Conservation (phyloP, 768 basidiomycete species). For the Leucocoprinus sp. region DNA sequence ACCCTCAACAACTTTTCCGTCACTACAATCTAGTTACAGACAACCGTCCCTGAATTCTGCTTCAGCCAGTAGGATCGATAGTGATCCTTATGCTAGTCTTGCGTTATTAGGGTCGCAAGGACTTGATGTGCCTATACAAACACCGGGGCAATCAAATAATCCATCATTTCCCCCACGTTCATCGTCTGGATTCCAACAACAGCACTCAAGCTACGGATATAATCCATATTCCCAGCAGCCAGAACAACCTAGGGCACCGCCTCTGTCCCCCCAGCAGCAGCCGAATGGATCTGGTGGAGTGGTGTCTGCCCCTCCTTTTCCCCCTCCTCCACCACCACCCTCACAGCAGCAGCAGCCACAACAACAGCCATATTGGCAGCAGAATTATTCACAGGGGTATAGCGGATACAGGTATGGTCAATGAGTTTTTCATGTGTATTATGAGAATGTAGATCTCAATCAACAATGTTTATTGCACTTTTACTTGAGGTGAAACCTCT, state of each 20-base stretch:
- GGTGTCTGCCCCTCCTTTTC: conserved; percentile 14
- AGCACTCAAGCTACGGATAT: conserved; percentile 15
- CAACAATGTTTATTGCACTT: too few species aligned
- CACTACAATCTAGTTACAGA: conserved; percentile 18
- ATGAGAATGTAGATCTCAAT: background rate
- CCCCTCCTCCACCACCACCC: conserved; percentile 16
- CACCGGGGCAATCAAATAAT: conserved; percentile 5
- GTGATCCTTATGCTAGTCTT: conserved; percentile 32
- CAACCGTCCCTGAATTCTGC: conserved; percentile 15
- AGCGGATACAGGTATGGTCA: conserved; percentile 13
- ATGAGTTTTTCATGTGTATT: background rate
- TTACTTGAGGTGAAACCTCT: background rate
- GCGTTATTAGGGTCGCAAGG: conserved; percentile 22
- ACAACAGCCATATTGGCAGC: conserved; percentile 13
- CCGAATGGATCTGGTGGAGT: too few species aligned
- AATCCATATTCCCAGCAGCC: conserved; percentile 12
- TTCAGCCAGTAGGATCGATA: conserved; percentile 14
- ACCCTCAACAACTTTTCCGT: conserved; percentile 8
- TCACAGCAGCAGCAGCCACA: conserved; percentile 13
- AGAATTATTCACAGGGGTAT: conserved; percentile 20
- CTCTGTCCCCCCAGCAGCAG: conserved; percentile 16
- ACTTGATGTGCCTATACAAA: background rate
- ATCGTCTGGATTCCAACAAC: conserved; percentile 16
- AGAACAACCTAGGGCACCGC: conserved; percentile 16
- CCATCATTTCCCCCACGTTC: conserved; percentile 16